phyloP scores from a whole-genome alignment of 1,284 basidiomycete genomes.

The Ustilago esculenta region DNA sequence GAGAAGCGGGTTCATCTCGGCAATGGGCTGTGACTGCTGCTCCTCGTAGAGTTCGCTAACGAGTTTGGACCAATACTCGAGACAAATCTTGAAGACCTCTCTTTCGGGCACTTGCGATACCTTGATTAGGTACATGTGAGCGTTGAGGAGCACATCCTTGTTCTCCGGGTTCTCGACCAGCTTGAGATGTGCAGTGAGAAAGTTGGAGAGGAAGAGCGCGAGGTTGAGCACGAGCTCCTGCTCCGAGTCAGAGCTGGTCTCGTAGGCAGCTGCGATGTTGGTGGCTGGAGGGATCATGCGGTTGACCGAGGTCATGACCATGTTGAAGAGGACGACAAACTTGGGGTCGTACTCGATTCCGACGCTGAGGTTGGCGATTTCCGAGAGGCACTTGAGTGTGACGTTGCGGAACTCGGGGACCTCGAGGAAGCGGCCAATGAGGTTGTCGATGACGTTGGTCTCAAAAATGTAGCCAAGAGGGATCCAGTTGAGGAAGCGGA shows the following conservation, averaged over 20 bases:
- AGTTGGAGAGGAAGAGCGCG: constrained; percentile 95
- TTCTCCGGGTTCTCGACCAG: constrained; percentile 91
- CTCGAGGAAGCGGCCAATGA: constrained; percentile 92
- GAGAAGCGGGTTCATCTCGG: constrained; percentile 92
- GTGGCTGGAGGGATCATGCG: constrained; percentile 74
- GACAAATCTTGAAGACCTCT: constrained; percentile 98
- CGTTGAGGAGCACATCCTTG: constrained; percentile 80
- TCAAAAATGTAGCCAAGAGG: constrained; percentile 99
- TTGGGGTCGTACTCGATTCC: constrained; percentile 99
- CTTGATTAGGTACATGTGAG: constrained; percentile 98
- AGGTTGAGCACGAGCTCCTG: constrained; percentile 98
- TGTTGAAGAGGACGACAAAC: constrained; percentile 96
- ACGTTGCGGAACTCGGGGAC: constrained; percentile 96
- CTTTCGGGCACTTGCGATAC: constrained; percentile 97
- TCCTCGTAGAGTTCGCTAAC: constrained; percentile 96
- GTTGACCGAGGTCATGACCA: constrained; percentile 67
- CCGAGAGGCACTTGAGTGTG: constrained; percentile 96
- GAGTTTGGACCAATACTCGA: constrained; percentile 99
- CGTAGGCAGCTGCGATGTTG: constrained; percentile 86
- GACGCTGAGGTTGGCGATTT: constrained; percentile 84
- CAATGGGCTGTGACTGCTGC: constrained; percentile 88
- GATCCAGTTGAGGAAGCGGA: constrained; percentile 99
- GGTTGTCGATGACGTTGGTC: constrained; percentile 93
- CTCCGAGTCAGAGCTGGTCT: constrained; percentile 87
- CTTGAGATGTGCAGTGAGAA: constrained; percentile 83